A percentile compares a stretch with the other conserved stretches of the same genome.
phyloP scores from a whole-genome alignment of 2,329 filamentous ascomycete genomes.

The Talaromyces sp. region DNA sequence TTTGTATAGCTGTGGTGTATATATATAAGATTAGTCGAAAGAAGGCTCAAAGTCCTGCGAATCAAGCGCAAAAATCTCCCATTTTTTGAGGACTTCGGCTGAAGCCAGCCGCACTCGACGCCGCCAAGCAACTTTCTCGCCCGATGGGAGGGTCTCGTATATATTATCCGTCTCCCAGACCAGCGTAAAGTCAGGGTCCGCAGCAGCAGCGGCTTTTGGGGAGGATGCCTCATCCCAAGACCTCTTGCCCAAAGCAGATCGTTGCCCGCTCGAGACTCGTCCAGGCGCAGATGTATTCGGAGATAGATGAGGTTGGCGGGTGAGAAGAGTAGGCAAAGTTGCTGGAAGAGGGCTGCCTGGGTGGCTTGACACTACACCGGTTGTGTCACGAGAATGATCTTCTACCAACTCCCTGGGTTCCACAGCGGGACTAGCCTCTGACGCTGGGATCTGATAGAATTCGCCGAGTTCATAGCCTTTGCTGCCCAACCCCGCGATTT shows the following conservation, averaged over 20 bases:
- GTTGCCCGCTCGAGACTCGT: constrained; percentile 3
- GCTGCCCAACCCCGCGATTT: constrained; percentile 33
- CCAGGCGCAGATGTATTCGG: background rate
- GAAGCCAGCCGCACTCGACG: constrained; percentile 32
- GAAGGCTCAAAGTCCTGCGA: constrained; percentile 28
- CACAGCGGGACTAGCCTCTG: constrained; percentile 1
- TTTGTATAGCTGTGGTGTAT: background rate
- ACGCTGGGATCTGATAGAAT: constrained; percentile 27
- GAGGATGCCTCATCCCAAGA: constrained; percentile 15
- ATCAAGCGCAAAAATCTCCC: constrained; percentile 42
- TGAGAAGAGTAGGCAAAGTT: background rate
- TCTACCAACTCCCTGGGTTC: background rate
- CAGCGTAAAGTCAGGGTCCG: background rate
- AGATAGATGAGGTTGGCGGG: background rate
- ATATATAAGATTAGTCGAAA: background rate
- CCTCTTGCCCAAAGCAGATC: constrained; percentile 22
- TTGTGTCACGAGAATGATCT: background rate
- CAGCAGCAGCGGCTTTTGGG: constrained; percentile 3
- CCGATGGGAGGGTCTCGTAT: constrained; percentile 13
- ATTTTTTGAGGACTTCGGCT: constrained; percentile 36
- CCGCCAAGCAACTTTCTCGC: constrained; percentile 21
- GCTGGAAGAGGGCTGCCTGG: background rate
- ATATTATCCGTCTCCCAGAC: constrained; percentile 10
- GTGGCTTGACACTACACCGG: background rate
- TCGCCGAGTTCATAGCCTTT: constrained; percentile 34